Evolutionary conservation across 164 flowering plant species (phyloP).

Genomic region (Liquidambar formosana): DNA sequence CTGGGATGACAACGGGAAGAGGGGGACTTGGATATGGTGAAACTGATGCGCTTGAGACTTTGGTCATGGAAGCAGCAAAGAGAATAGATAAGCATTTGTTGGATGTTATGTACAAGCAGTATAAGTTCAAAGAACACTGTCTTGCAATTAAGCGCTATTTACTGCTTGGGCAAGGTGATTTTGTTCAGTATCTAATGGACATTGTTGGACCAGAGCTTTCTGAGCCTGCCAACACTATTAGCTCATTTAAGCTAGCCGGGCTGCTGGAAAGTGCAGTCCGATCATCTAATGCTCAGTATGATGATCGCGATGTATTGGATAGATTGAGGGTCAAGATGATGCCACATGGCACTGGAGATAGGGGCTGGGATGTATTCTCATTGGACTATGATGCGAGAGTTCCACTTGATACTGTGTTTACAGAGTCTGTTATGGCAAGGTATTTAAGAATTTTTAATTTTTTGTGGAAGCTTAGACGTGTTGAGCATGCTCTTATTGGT

Average conservation of each 20-base stretch:
- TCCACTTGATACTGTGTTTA: slow-evolving; percentile 89
- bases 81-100: slow-evolving; percentile 90
- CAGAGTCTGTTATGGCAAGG: slow-evolving; percentile 89
- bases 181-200: slow-evolving; percentile 98
- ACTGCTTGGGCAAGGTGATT: slow-evolving; percentile 98
- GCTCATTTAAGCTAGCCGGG: slow-evolving; percentile 91
- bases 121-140: slow-evolving; percentile 93
- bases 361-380: slow-evolving; percentile 99
- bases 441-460: slow-evolving; percentile 90
- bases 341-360: slow-evolving; percentile 90
- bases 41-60: slow-evolving; percentile 89
- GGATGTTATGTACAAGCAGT: slow-evolving; percentile 77
- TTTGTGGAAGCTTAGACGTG: slow-evolving; percentile 96
- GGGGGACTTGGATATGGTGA: slow-evolving; percentile 97
- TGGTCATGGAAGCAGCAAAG: slow-evolving; percentile 90
- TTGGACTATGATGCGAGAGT: slow-evolving; percentile 91
- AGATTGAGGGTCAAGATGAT: slow-evolving; percentile 96
- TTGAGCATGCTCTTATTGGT: slow-evolving; percentile 94
- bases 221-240: slow-evolving; percentile 93
- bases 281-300: slow-evolving; percentile 97
- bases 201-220: slow-evolving; percentile 92
- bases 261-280: slow-evolving; percentile 91
- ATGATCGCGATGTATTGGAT: slow-evolving; percentile 85
- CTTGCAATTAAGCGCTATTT: slow-evolving; percentile 95
- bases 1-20: slow-evolving; percentile 82